A percentile compares a stretch with the other conserved stretches of the same genome.
Conservation (phyloP, 345 rosid genomes). For the Euphorbia lathyris region DNA sequence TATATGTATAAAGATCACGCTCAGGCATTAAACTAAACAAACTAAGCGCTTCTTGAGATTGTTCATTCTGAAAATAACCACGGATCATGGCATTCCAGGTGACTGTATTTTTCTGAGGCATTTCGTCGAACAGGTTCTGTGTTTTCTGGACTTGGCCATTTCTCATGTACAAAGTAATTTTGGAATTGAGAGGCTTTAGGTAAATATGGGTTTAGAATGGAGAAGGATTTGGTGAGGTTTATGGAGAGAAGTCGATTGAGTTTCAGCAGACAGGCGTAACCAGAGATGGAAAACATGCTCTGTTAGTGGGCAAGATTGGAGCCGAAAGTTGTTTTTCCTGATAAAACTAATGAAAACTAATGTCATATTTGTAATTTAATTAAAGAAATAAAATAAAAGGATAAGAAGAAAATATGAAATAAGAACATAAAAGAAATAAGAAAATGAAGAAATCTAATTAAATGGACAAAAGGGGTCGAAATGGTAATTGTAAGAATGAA, state of each 20-base stretch:
- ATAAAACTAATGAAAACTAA: not conserved
- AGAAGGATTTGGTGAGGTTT: slow-evolving; percentile 16
- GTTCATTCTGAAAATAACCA: too few relatives aligned
- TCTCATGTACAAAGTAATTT: slow-evolving; percentile 24
- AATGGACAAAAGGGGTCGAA: too few relatives aligned
- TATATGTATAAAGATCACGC: too few relatives aligned
- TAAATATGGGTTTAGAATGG: slow-evolving; percentile 16
- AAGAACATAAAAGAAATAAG: too few relatives aligned
- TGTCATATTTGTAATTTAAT: too few relatives aligned
- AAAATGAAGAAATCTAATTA: too few relatives aligned
- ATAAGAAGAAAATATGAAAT: too few relatives aligned
- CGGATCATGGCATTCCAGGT: too few relatives aligned
- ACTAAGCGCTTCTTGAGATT: too few relatives aligned
- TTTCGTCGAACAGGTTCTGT: slow-evolving; percentile 36
- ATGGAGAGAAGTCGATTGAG: not conserved
- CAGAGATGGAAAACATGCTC: slow-evolving; percentile 2
- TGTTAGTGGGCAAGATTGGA: slow-evolving; percentile 6
- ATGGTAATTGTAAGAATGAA: too few relatives aligned
- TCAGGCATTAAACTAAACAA: too few relatives aligned
- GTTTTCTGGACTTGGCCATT: slow-evolving; percentile 31
- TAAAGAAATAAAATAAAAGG: not conserved
- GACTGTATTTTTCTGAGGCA: slow-evolving; percentile 34
- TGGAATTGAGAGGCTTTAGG: slow-evolving; percentile 29
- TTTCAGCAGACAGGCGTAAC: not conserved
- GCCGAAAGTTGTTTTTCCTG: too few relatives aligned